Evolutionary conservation across 2,329 filamentous ascomycete genomes (phyloP).

Genomic region (Fonsecaea multimorphosa): DNA sequence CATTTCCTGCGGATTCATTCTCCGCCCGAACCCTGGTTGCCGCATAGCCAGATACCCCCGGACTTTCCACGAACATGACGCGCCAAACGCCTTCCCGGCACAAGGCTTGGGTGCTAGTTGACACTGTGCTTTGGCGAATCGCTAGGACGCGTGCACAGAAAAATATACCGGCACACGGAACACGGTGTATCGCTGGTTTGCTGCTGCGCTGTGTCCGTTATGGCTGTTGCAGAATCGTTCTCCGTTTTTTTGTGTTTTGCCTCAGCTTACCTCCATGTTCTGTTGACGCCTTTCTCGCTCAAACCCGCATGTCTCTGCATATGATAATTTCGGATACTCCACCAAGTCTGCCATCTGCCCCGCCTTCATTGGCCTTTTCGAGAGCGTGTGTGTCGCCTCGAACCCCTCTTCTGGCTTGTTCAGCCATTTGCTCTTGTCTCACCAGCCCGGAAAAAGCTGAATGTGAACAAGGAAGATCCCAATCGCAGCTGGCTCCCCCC

Average conservation of each 20-base stretch:
- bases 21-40: slow-evolving; percentile 22
- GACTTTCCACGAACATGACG: slow-evolving; percentile 32
- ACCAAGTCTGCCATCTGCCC: slow-evolving; percentile 31
- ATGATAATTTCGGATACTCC: slow-evolving; percentile 36
- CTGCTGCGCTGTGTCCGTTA: neutral
- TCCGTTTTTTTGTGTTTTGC: slow-evolving; percentile 11
- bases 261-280: slow-evolving; percentile 15
- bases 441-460: slow-evolving; percentile 5
- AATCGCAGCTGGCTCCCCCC: slow-evolving; percentile 7
- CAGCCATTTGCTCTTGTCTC: slow-evolving; percentile 5
- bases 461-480: slow-evolving; percentile 29
- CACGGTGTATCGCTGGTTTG: slow-evolving; percentile 7
- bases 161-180: neutral
- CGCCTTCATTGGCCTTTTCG: slow-evolving; percentile 25
- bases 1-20: neutral
- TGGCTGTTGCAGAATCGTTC: slow-evolving; percentile 6
- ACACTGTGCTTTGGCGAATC: slow-evolving; percentile 19
- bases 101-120: slow-evolving; percentile 27
- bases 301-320: slow-evolving; percentile 28
- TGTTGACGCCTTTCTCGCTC: slow-evolving; percentile 28
- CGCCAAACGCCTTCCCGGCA: slow-evolving; percentile 25
- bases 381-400: slow-evolving; percentile 21
- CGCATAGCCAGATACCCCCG: slow-evolving; percentile 20
- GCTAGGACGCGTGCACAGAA: slow-evolving; percentile 26
- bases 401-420: slow-evolving; percentile 22